Percentiles rank a stretch among this genome's conserved stretches.
phyloP scores from a whole-genome alignment of 2,329 filamentous ascomycete genomes.

The Sporothrix globosa region DNA sequence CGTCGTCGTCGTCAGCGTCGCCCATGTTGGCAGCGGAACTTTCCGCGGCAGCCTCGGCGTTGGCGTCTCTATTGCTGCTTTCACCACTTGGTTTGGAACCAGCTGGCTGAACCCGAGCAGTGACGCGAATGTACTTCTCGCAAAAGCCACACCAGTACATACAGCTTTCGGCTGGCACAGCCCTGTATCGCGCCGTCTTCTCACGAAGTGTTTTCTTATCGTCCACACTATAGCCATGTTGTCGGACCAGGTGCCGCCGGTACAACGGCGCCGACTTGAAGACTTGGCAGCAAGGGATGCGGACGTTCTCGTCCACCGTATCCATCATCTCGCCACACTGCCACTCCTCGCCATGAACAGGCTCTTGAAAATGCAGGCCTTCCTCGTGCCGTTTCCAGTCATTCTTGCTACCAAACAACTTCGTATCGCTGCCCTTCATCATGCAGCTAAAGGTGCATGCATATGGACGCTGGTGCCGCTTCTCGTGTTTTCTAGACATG shows the following conservation, averaged over 20 bases:
- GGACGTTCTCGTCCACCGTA: not conserved
- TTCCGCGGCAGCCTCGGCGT: not conserved
- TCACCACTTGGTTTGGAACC: not conserved
- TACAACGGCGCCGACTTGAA: not conserved
- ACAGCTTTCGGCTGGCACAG: slow-evolving; percentile 65
- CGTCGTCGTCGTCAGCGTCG: not conserved
- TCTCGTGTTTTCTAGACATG: slow-evolving; percentile 67
- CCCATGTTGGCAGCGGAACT: not conserved
- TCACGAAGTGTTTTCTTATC: slow-evolving; percentile 43
- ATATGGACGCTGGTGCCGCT: slow-evolving; percentile 79
- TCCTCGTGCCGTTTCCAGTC: slow-evolving; percentile 94
- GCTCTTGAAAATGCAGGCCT: slow-evolving; percentile 64
- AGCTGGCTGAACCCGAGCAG: not conserved
- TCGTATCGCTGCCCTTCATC: slow-evolving; percentile 44
- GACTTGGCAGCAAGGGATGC: not conserved
- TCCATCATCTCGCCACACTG: slow-evolving; percentile 59
- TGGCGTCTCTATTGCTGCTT: too few species aligned
- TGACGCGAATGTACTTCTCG: slow-evolving; percentile 56
- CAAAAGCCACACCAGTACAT: slow-evolving; percentile 93
- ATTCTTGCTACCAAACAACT: slow-evolving; percentile 85
- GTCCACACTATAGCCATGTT: slow-evolving; percentile 51
- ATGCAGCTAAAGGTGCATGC: slow-evolving; percentile 66
- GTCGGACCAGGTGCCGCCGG: slow-evolving; percentile 32
- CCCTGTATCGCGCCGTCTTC: slow-evolving; percentile 58
- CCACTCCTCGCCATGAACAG: slow-evolving; percentile 54